phyloP scores from a whole-genome alignment of 345 rosid species.

The Laguncularia racemosa region DNA sequence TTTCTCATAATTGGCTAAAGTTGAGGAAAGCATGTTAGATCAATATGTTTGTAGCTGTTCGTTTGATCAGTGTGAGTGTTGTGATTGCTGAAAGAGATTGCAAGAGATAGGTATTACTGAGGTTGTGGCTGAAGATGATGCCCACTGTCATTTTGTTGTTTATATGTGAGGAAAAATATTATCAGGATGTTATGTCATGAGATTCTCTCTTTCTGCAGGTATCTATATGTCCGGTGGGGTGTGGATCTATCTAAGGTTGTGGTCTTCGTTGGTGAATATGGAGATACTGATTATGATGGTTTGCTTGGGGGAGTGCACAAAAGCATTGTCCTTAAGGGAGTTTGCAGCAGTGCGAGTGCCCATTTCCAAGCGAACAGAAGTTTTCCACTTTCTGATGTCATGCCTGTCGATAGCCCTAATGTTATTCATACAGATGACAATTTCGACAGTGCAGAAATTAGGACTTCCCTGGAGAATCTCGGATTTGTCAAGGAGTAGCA shows the following conservation, averaged over 20 bases:
- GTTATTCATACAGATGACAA: conserved; percentile 43
- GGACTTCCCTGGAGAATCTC: conserved; percentile 47
- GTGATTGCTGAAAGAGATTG: too few relatives aligned
- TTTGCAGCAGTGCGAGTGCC: conserved; percentile 40
- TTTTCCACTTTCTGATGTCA: conserved; percentile 79
- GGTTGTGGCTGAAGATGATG: too few relatives aligned
- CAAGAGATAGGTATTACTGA: too few relatives aligned
- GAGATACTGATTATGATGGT: conserved; percentile 95
- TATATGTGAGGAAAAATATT: too few relatives aligned
- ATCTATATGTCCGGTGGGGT: conserved; percentile 89
- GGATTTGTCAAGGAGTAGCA: conserved; percentile 36
- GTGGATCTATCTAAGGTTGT: conserved; percentile 71
- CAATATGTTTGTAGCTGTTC: not conserved
- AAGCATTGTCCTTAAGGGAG: conserved; percentile 66
- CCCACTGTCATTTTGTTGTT: too few relatives aligned
- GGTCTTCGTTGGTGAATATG: conserved; percentile 83
- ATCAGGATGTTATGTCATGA: not conserved
- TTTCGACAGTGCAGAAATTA: conserved; percentile 36
- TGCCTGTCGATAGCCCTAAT: conserved; percentile 62
- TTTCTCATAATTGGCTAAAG: not conserved
- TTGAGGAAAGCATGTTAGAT: not conserved
- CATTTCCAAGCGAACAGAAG: conserved; percentile 56
- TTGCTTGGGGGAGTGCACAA: conserved; percentile 85
- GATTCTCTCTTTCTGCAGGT: conserved; percentile 35
- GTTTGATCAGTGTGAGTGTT: too few relatives aligned